Conservation (phyloP, 225 moss, liverwort and hornwort genomes). For the Pleurozium schreberi region DNA sequence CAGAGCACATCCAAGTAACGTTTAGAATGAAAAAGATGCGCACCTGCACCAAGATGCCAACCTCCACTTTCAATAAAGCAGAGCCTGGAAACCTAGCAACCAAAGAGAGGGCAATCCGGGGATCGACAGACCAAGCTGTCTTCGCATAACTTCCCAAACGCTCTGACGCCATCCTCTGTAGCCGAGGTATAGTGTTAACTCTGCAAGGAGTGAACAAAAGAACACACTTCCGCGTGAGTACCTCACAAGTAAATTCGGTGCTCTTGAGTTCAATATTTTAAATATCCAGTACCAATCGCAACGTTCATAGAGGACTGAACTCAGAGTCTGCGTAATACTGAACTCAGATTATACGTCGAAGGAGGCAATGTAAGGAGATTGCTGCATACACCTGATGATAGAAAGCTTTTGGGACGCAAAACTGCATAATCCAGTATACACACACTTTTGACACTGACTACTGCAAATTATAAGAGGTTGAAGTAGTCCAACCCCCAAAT, state of each 20-base stretch:
- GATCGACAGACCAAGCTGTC: conserved; percentile 68
- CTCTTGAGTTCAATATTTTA: background rate
- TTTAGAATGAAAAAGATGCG: background rate
- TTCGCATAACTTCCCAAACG: conserved; percentile 49
- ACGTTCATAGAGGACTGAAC: background rate
- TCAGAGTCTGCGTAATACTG: background rate
- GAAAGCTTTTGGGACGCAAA: background rate
- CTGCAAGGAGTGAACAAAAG: conserved; percentile 13
- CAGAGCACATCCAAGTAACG: background rate
- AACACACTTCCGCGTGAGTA: background rate
- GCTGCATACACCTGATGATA: background rate
- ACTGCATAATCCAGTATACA: background rate
- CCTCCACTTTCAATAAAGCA: conserved; percentile 36
- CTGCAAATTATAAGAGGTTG: background rate
- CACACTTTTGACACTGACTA: background rate
- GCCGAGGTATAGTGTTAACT: conserved; percentile 39
- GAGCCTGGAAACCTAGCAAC: conserved; percentile 58
- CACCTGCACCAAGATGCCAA: conserved; percentile 58
- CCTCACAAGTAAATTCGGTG: background rate
- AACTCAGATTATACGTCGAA: background rate
- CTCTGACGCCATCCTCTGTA: conserved; percentile 36
- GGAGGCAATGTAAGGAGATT: background rate
- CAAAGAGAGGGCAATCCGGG: conserved; percentile 56
- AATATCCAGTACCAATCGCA: background rate
- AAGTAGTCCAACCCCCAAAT: background rate